phyloP scores from a whole-genome alignment of 495 filamentous ascomycete genomes.

The Tuber microsphaerosporum region DNA sequence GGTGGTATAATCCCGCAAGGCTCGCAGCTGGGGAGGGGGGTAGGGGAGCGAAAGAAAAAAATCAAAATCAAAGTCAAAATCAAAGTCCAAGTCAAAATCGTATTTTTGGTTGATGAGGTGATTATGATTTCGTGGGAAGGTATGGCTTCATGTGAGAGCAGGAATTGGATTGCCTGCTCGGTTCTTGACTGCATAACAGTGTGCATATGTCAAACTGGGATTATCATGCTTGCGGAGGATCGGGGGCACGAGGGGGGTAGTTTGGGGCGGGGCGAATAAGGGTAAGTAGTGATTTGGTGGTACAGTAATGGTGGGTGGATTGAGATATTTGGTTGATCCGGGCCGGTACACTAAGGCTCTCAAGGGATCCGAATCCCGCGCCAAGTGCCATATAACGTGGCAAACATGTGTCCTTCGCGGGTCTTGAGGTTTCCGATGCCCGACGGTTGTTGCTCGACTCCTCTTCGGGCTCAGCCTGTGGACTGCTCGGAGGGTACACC shows the following conservation, averaged over 20 bases:
- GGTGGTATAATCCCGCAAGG: neutral
- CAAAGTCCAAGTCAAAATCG: neutral
- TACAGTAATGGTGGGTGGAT: neutral
- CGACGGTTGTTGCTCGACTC: neutral
- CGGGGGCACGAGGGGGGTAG: neutral
- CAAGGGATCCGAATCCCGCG: neutral
- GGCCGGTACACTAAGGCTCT: neutral
- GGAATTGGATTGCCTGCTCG: neutral
- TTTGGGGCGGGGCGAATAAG: neutral
- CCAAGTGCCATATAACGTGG: neutral
- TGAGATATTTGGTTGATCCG: neutral
- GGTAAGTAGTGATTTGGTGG: neutral
- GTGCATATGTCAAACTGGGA: neutral
- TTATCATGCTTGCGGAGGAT: neutral
- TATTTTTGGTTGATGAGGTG: neutral
- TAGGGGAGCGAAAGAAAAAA: neutral
- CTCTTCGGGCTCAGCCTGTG: neutral
- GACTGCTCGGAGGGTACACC: neutral
- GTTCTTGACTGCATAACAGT: neutral
- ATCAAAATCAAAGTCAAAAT: neutral
- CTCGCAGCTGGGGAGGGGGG: neutral
- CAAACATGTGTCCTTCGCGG: neutral
- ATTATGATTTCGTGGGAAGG: neutral
- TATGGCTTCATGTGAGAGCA: neutral
- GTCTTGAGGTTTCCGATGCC: neutral